Evolutionary conservation across 305 asterid genomes (phyloP), one percentile per base, ranked within the genome.

Genomic region (Solanum hybrid): DNA sequence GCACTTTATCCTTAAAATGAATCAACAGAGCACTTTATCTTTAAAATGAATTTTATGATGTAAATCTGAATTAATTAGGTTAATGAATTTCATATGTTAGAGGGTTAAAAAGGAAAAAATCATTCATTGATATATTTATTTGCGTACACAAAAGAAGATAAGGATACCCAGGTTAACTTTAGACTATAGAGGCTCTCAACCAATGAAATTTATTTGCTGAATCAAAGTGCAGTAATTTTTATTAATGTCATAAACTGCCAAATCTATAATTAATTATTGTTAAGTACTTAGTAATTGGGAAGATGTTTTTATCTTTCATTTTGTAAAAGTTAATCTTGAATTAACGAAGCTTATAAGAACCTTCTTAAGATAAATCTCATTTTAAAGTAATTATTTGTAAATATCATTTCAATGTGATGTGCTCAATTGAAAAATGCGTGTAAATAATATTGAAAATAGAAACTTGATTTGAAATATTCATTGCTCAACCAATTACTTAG

Each of bases 401-500:
- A 56, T 20, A 56, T 3, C 11, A 56, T 7, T 56, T 56, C 10
- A 56, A 56, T 56, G 10, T 56, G 16, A 66, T 2, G 2, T n/a
- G 6, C 31, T 66, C 7, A 11, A 24, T n/a, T 6, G 1, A 24
- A 56, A 56, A 56, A 56, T 56, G 2, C 1, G 5, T 17, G 7
- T 10, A 10, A 11, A 10, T 24, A 2, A 0, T n/a, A 66, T 66
- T 0, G 2, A n/a, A 66, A 10, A 20, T 66, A 9, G 3, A 2
- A 66, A n/a, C 3, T 5, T 0, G 0, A n/a, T 66, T 66, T 66
- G 0, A 66, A 66, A n/a, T 0, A 66, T n/a, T 69, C 75, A 0
- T 69, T 69, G 31, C 4, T 69, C 75, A 69, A 69, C 0, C 75
- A 24, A 69, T 24, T 24, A 69, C 29, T n/a, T 3, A 10, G 29